Conservation (phyloP, 1,139 yeast species). For the Hemisphaericaspora xylanilytica region DNA sequence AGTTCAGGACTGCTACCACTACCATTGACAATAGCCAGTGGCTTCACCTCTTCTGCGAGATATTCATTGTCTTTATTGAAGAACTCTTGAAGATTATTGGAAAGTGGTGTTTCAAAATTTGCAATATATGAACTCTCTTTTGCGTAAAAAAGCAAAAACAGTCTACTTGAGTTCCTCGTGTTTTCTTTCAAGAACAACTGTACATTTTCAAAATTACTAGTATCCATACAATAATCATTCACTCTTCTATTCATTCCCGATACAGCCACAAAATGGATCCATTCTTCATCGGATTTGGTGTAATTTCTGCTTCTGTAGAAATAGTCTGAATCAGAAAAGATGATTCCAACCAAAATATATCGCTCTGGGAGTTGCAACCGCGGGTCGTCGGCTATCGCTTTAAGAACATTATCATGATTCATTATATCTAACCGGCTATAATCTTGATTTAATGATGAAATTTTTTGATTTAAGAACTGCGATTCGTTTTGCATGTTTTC, state of each 20-base stretch:
- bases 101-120: conserved; percentile 10
- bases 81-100: conserved; percentile 16
- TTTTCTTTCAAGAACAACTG: conserved; percentile 17
- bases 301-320: conserved; percentile 18
- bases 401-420: conserved; percentile 22
- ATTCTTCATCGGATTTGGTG: conserved; percentile 12
- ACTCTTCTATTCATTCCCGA: conserved; percentile 13
- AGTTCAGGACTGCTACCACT: conserved; percentile 1
- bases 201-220: conserved; percentile 22
- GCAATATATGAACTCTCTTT: conserved; percentile 12
- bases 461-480: conserved; percentile 16
- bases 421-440: conserved; percentile 23
- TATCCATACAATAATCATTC: conserved; percentile 18
- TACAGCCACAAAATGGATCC: conserved; percentile 18
- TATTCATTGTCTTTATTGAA: conserved; percentile 20
- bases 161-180: conserved; percentile 16
- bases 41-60: conserved; percentile 1
- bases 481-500: conserved; percentile 19
- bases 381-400: conserved; percentile 8
- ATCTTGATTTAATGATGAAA: conserved; percentile 18
- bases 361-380: conserved; percentile 17
- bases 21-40: background rate
- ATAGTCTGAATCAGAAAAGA: conserved; percentile 31
- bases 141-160: conserved; percentile 22
- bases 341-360: conserved; percentile 28